These are phyloP conservation scores for Lentinula boryana DNA, from an alignment of 768 basidiomycete species.

Conservation along the genomic window DNA sequence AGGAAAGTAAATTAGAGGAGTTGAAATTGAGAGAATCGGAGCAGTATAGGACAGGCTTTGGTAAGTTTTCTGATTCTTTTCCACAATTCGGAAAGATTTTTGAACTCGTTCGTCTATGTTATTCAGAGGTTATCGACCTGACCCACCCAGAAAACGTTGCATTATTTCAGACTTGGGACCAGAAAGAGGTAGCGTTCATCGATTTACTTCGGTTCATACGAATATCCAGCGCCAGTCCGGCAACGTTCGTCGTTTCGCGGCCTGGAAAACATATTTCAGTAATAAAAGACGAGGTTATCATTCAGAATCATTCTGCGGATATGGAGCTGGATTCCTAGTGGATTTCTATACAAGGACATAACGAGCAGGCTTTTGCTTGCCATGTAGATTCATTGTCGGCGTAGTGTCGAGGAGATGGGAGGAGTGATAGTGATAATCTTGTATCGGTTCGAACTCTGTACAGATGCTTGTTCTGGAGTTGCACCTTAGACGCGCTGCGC, in stretches of 20 bases:
- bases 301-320: background rate
- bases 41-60: slow-evolving; percentile 75
- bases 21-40: slow-evolving; percentile 63
- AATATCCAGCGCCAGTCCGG: slow-evolving; percentile 54
- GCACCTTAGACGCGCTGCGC: no score
- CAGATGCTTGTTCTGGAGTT: no score
- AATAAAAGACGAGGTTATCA: background rate
- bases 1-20: slow-evolving; percentile 65
- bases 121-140: slow-evolving; percentile 71
- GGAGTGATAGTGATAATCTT: no score
- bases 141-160: slow-evolving; percentile 66
- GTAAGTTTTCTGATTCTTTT: slow-evolving; percentile 33
- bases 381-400: no score
- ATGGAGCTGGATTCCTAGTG: background rate
- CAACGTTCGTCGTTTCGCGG: slow-evolving; percentile 43
- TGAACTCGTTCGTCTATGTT: slow-evolving; percentile 2
- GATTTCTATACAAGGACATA: no score
- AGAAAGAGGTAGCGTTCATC: slow-evolving; percentile 64
- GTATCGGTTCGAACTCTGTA: no score
- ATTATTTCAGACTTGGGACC: slow-evolving; percentile 75
- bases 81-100: background rate
- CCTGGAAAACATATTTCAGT: slow-evolving; percentile 52
- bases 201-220: slow-evolving; percentile 72
- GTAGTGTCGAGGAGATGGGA: no score
- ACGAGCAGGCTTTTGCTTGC: no score